Evolutionary conservation across 345 rosid genomes (phyloP), one percentile per base, ranked within the genome.

Genomic region (Brassica cretica): DNA sequence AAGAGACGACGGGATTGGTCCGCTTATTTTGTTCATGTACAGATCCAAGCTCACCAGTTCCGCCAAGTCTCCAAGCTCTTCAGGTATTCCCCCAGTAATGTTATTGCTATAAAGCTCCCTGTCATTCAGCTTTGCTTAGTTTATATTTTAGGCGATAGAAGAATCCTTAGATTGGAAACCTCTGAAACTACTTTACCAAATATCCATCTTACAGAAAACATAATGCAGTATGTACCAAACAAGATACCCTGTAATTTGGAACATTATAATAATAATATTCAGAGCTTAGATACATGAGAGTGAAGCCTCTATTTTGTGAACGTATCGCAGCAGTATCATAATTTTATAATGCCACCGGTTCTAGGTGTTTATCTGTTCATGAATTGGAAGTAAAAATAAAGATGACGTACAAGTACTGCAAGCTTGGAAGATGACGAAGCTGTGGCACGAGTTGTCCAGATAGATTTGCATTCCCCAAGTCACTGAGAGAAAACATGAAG

Each of bases 31-130:
- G 85, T 91, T 91, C 84, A 84, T 70, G 84, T 86, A 89, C 80
- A 91, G 91, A 86, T 91, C 97, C 89, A 91, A 88, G 91, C 94
- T 89, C 83, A 91, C 94, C 84, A 91, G 76, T 72, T 77, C 83
- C 60, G 80, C 80, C 89, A 91, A 82, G 70, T 72, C 84, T 21
- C 97, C 97, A 75, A 91, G 88, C 84, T 91, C 93, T 12, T 87
- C 90, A 6, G 94, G 94, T 75, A 91, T 82, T 55, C 0, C 66
- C 62, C 94, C 94, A 74, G 82, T 84, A 49, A 91, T 82, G 81
- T 85, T 83, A 82, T 89, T 91, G 81, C 90, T 87, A 49, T 86
- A 86, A 70, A 91, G 94, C 74, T 89, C 94, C 91, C 94, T 91
- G 97, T 74, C 75, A 85, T 51, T 32, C 6, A 37, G 41, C 41